Percentiles rank a stretch among this genome's conserved stretches.
phyloP scores from a whole-genome alignment of 768 basidiomycete genomes.

The Leucosporidium creatinivorum region DNA sequence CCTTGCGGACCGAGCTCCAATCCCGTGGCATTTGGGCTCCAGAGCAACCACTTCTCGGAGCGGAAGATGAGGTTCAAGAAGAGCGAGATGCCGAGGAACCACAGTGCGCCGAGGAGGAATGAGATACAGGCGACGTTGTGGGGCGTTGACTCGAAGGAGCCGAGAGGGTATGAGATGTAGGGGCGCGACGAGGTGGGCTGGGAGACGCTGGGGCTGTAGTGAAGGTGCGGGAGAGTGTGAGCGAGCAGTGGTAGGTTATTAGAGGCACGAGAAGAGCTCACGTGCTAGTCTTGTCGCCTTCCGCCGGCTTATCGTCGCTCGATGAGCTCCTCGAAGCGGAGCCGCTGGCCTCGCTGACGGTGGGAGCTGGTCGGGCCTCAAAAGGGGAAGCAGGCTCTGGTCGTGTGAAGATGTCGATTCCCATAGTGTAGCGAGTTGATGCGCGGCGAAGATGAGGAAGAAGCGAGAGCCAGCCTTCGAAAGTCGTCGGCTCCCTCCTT shows the following conservation, averaged over 20 bases:
- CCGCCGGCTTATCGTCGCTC: too few relatives aligned
- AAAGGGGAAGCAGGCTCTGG: neutral
- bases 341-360: neutral
- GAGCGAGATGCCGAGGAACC: conserved; percentile 52
- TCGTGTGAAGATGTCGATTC: neutral
- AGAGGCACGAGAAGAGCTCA: too few relatives aligned
- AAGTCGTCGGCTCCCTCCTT: too few relatives aligned
- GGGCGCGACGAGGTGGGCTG: neutral
- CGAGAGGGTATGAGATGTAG: conserved; percentile 41
- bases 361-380: neutral
- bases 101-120: conserved; percentile 71
- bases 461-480: neutral
- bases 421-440: neutral
- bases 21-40: neutral
- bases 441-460: neutral
- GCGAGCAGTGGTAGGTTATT: too few relatives aligned
- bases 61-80: neutral
- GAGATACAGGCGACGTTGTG: conserved; percentile 68
- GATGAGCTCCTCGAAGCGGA: neutral
- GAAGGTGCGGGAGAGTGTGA: conserved; percentile 42
- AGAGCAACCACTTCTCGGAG: conserved; percentile 8
- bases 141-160: conserved; percentile 51
- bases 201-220: conserved; percentile 42
- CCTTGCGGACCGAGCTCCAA: neutral
- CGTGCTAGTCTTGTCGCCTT: too few relatives aligned